A percentile compares a stretch with the other conserved stretches of the same genome.
Conservation (phyloP, 148 eudicot species). For the Amaranthus hypochondriacus region DNA sequence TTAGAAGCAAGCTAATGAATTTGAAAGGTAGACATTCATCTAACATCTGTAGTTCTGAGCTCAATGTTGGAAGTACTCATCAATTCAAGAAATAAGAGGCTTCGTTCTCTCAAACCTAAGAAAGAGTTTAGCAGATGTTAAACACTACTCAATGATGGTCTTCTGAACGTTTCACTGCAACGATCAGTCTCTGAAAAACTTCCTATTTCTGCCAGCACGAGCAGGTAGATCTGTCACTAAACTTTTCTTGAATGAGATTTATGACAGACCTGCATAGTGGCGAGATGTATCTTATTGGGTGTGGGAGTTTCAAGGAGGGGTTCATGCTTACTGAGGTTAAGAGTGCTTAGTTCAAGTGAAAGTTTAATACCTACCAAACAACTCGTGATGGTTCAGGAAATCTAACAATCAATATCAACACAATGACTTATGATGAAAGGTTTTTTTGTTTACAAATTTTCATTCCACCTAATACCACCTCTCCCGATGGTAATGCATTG, state of each 20-base stretch:
- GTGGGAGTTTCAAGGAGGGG: slow-evolving; percentile 13
- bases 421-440: background rate
- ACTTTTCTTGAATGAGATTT: slow-evolving; percentile 27
- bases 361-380: slow-evolving; percentile 22
- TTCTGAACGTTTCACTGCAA: slow-evolving; percentile 20
- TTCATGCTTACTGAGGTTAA: slow-evolving; percentile 19
- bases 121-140: slow-evolving; percentile 12
- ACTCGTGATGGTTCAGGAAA: slow-evolving; percentile 24
- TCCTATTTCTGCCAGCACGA: background rate
- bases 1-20: slow-evolving; percentile 13
- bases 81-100: slow-evolving; percentile 14
- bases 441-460: background rate
- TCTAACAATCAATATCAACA: slow-evolving; percentile 20
- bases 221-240: background rate
- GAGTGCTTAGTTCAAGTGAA: slow-evolving; percentile 29
- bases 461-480: slow-evolving; percentile 16
- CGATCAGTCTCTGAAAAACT: slow-evolving; percentile 7
- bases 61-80: slow-evolving; percentile 13
- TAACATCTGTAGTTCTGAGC: background rate
- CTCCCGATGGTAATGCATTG: slow-evolving; percentile 12
- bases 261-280: slow-evolving; percentile 20
- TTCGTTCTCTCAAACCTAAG: slow-evolving; percentile 4
- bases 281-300: slow-evolving; percentile 27
- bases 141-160: background rate
- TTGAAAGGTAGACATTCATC: slow-evolving; percentile 15